phyloP scores from a whole-genome alignment of 1,284 basidiomycete species.

The Leccinum ponderosum region DNA sequence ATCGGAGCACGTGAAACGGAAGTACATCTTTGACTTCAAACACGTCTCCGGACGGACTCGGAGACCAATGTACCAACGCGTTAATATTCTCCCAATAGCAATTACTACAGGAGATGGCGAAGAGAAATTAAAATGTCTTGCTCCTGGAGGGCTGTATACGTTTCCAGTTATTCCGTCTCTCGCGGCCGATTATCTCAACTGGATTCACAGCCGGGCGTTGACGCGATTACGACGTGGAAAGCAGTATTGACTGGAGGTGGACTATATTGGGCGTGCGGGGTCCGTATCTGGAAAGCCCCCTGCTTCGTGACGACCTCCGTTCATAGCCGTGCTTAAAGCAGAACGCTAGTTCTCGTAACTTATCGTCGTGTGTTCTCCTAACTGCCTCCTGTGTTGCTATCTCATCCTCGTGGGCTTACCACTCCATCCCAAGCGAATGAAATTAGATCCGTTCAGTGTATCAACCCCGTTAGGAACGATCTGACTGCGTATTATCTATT shows the following conservation, averaged over 20 bases:
- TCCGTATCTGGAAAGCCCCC: constrained; percentile 48
- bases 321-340: constrained; percentile 56
- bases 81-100: constrained; percentile 64
- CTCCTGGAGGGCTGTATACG: constrained; percentile 58
- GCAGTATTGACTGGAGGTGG: constrained; percentile 62
- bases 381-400: constrained; percentile 31
- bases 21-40: constrained; percentile 62
- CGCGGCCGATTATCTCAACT: constrained; percentile 10
- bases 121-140: constrained; percentile 61
- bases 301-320: constrained; percentile 55
- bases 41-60: constrained; percentile 35
- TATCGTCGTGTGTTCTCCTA: constrained; percentile 29
- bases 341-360: constrained; percentile 33
- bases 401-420: constrained; percentile 30
- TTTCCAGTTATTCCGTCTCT: constrained; percentile 4
- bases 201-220: constrained; percentile 58
- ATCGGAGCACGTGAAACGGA: constrained; percentile 53
- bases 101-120: constrained; percentile 55
- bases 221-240: constrained; percentile 64
- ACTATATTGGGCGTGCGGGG: constrained; percentile 68
- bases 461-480: constrained; percentile 31
- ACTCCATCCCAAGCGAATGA: constrained; percentile 18
- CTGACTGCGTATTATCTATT: constrained; percentile 24
- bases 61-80: constrained; percentile 47
- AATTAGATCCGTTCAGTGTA: constrained; percentile 16